Percentiles rank a stretch among this genome's conserved stretches.
These are phyloP conservation scores for Trichoderma sp. DNA, from an alignment of 2,329 filamentous ascomycete genomes.

Conservation along the genomic window DNA sequence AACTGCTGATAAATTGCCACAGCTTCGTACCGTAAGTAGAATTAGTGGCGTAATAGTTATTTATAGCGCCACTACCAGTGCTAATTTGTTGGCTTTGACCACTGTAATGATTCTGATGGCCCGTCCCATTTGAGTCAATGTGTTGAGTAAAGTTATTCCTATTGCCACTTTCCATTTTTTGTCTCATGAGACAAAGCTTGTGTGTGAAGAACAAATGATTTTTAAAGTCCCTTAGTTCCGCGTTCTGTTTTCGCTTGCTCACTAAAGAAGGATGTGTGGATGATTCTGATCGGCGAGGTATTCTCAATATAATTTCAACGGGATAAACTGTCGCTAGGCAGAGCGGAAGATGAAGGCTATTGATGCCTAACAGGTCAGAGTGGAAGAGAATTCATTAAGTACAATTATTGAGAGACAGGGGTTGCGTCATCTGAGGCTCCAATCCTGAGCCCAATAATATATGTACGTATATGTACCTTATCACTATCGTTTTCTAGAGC, in stretches of 20 bases:
- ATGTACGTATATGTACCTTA: neutral
- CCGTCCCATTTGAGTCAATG: neutral
- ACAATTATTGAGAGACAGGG: neutral
- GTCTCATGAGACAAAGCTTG: neutral
- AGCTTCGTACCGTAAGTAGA: neutral
- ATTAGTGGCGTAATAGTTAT: neutral
- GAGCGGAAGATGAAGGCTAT: too few species aligned
- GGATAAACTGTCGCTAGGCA: too few species aligned
- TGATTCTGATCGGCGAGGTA: neutral
- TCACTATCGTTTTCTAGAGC: neutral
- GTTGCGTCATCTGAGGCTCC: neutral
- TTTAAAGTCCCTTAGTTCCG: too few species aligned
- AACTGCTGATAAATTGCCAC: too few species aligned
- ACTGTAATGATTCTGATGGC: neutral
- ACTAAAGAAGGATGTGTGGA: neutral
- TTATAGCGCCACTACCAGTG: neutral
- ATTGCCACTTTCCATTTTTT: neutral
- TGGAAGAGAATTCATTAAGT: rapidly evolving
- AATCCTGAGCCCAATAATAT: neutral
- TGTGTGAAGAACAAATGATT: rapidly evolving
- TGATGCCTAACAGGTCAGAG: too few species aligned
- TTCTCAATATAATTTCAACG: too few species aligned
- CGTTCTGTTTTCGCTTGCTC: too few species aligned
- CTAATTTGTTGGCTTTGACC: neutral
- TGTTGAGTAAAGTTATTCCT: neutral